Base-by-base conservation (phyloP, 2,329 filamentous ascomycete species). In the Apiospora saccharicola region DNA sequence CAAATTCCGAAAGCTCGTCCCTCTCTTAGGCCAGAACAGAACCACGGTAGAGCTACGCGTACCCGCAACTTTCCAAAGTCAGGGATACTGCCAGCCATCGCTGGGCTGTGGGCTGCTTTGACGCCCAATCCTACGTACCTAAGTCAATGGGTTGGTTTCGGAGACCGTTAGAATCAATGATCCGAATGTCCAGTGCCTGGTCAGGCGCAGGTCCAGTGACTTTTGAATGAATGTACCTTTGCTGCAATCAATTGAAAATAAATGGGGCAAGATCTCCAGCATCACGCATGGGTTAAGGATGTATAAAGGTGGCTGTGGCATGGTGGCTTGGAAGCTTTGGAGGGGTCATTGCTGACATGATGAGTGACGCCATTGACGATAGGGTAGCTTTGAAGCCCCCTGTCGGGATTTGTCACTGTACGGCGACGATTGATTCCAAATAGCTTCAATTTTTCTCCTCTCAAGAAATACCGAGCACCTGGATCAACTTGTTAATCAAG, bases 351-450 rank as follows among this genome's bases (percentile, higher is more conserved):
- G 57, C 57, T 64, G 57, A 64, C 57, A n/a, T 64, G 34, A 64
- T 64, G 34, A 30, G 57, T 64, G 57, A 64, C 57, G 57, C 57
- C 57, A 64, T 64, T 37, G 53, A 61, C 34, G 57, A 64, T 24
- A 64, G 57, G 57, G 53, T 37, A 61, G 53, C 19, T 34, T 61
- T n/a, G 30, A 30, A 13, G 19, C 57, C 53, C 53, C 57, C 34
- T 64, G 57, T 64, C 57, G 57, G 57, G 26, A 61, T 61, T 61
- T 61, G 53, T 37, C 53, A 61, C 53, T 34, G 30, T 22, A 37
- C 53, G 30, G 41, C 34, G 34, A 24, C 57, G 7, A 64, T 41
- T 71, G 70, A 71, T 71, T 71, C 70, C 70, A 71, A 71, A 71
- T 71, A 64, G n/a, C 34, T n/a, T 64, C 12, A 22, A 16, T 37